Base-by-base conservation (phyloP, 805 yeast genomes). In the Kazachstania africana region DNA sequence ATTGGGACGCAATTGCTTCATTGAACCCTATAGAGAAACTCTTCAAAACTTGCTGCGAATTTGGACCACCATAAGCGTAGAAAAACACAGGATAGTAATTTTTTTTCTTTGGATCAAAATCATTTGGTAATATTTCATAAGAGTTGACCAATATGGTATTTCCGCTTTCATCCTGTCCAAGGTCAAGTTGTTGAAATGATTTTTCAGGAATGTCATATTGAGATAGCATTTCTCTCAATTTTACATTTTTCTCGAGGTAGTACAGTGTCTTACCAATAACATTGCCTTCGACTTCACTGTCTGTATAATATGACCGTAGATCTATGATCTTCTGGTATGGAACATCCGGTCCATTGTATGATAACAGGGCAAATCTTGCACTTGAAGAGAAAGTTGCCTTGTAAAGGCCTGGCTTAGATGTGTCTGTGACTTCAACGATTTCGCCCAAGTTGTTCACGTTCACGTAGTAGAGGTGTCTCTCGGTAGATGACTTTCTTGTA, bases 41-140 rank as follows among this genome's bases (percentile, higher is more conserved):
- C 39, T 79, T 73, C 26, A 66, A 60, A 5, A 88, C 95, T 33
- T 71, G 63, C 55, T 91, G 97, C 5, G 94, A 80, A 22, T 85
- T 91, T 6, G 98, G 98, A 0, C 98, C 98, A 15, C 95, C 96
- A 50, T 91, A 91, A 4, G 85, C 85, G 50, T 68, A 85, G 52
- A 91, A 88, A 36, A 91, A 63, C 0, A 91, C 75, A 0, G 97
- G 97, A 52, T 88, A 85, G 51, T 76, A 65, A 45, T 65, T 61
- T 13, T 42, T 47, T 22, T 44, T 41, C 6, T 57, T 45, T 9
- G 65, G 60, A 45, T 81, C 68, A 50, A 91, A 91, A 40, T 66
- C 60, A 26, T 76, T 67, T 1, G 97, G 97, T 27, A 76, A 60
- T 4, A 83, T 78, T 53, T 87, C 95, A 36, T 73, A 66, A 18